phyloP scores from a whole-genome alignment of 225 moss, liverwort and hornwort species.

The Neckera pumila region DNA sequence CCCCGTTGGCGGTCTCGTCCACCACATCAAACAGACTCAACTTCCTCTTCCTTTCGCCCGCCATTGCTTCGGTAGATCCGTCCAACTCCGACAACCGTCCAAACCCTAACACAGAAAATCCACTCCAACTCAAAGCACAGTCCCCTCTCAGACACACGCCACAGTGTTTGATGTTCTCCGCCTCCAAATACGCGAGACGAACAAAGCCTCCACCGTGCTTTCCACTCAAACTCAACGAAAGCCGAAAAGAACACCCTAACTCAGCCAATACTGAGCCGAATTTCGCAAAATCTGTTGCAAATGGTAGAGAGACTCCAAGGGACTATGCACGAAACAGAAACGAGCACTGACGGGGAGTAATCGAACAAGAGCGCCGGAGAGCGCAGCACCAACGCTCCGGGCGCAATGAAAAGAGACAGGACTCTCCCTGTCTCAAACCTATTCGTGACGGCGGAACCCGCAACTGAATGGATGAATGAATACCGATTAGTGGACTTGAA shows the following conservation, averaged over 20 bases:
- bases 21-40: constrained; percentile 92
- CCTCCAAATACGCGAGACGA: background rate
- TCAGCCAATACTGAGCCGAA: background rate
- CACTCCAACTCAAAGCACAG: background rate
- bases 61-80: constrained; percentile 5
- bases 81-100: background rate
- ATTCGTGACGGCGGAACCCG: constrained; percentile 19
- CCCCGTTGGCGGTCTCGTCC: constrained; percentile 51
- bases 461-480: background rate
- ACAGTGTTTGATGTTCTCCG: background rate
- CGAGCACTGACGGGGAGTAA: background rate
- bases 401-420: background rate
- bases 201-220: background rate
- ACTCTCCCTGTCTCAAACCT: background rate
- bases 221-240: background rate
- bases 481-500: background rate
- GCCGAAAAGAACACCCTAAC: background rate
- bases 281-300: background rate
- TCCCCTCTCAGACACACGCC: background rate
- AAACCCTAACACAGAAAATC: constrained; percentile 2
- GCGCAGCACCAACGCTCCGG: constrained; percentile 9
- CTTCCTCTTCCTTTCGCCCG: constrained; percentile 88
- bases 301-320: background rate
- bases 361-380: constrained; percentile 2
- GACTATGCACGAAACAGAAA: background rate